Evolutionary conservation across 352 stramenopile genomes (phyloP).

Genomic region (Pythium volutum): DNA sequence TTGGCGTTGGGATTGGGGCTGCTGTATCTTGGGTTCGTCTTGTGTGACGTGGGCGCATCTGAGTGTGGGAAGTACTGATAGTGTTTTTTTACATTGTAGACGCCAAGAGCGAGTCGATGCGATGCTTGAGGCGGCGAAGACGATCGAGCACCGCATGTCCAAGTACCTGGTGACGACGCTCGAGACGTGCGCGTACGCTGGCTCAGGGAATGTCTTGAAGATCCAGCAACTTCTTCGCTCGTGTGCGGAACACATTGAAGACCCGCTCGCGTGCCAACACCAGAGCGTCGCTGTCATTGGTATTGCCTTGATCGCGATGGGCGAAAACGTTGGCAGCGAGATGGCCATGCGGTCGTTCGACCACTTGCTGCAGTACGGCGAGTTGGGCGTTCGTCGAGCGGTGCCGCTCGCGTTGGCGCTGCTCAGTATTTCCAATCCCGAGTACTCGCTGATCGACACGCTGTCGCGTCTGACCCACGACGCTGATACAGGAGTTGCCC

Average conservation of each 20-base stretch:
- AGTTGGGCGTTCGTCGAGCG: conserved; percentile 95
- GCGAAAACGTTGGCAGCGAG: conserved; percentile 95
- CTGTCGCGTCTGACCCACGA: conserved; percentile 98
- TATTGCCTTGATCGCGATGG: conserved; percentile 98
- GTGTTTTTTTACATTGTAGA: conserved; percentile 26
- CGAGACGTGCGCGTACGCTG: conserved; percentile 98
- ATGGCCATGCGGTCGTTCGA: conserved; percentile 99
- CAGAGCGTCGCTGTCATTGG: conserved; percentile 96
- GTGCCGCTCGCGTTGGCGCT: conserved; percentile 97
- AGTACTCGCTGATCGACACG: conserved; percentile 96
- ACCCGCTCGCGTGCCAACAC: conserved; percentile 71
- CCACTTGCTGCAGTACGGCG: conserved; percentile 99
- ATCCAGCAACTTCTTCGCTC: conserved; percentile 97
- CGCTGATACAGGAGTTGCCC: conserved; percentile 93
- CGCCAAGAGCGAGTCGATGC: conserved; percentile 95
- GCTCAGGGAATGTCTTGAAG: conserved; percentile 98
- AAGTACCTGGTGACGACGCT: conserved; percentile 97
- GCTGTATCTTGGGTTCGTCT: conserved; percentile 93
- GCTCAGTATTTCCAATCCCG: conserved; percentile 96
- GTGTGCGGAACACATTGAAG: conserved; percentile 96
- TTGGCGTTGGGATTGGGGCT: conserved; percentile 97
- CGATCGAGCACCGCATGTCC: conserved; percentile 97
- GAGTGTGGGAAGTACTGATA: background rate
- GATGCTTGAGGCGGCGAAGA: conserved; percentile 98
- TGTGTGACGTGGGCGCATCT: too few species aligned